Base-by-base conservation (phyloP, 2,329 filamentous ascomycete species). In the Apiospora koreana region DNA sequence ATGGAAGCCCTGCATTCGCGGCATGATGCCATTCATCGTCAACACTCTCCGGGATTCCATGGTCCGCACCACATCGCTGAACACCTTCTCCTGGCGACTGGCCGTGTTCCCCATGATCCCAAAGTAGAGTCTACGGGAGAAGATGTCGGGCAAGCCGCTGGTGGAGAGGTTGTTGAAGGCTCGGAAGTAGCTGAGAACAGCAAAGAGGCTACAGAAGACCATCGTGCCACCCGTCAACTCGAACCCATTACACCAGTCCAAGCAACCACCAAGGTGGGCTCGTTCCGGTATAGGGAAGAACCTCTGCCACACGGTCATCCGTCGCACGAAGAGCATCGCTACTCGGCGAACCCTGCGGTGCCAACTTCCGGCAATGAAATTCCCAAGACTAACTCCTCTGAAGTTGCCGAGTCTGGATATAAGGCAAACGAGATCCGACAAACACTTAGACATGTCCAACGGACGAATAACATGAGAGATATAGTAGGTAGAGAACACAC, bases 1-100 rank as follows among this genome's bases (percentile, higher is more conserved):
- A 28, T 70, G 64, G 71, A 48, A 10, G 42, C 67, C 14, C 46
- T 48, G 16, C 69, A 68, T 58, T 54, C 23, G 6, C 42, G 69
- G 35, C 65, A 71, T 38, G 18, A 73, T 35, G 68, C 50, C 23
- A 43, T 71, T 28, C 74, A 76, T 69, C 71, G 70, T 41, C 76
- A 76, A 69, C 73, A 82, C 71, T 77, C 79, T 9, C 72, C 80
- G 48, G 78, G 79, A 31, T 76, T 83, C 6, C 76, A 81, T 67
- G 75, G 75, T 65, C 73, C 77, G 23, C 76, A 78, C 41, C 81
- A 82, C 70, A 79, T 80, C 69, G 74, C 79, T 62, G 78, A 81
- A 62, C 79, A 82, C 62, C 73, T 82, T 16, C 75, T 77, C 18
- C 69, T 69, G 21, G 73, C 69, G 42, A n/a, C 71, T 18, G 73